A percentile compares a stretch with the other conserved stretches of the same genome.
phyloP scores from a whole-genome alignment of 78 protist species.

The Dictyostelium intermedium region DNA sequence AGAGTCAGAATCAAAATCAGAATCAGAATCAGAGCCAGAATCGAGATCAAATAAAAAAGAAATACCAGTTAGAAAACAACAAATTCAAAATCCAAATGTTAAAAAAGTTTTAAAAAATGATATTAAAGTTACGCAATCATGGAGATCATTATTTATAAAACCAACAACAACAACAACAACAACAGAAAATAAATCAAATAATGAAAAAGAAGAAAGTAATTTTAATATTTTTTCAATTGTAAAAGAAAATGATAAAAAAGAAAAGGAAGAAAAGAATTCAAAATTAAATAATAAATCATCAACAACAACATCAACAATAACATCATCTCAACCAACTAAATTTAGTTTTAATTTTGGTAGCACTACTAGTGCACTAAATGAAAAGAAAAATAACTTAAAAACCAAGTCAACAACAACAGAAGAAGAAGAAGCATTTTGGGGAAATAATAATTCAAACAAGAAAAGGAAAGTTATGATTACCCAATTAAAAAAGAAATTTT shows the following conservation, averaged over 20 bases:
- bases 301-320: conserved; percentile 4
- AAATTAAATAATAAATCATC: background rate
- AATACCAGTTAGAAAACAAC: background rate
- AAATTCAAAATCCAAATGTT: conserved; percentile 2
- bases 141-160: conserved; percentile 66
- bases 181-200: background rate
- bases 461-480: conserved; percentile 4
- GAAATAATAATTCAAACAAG: conserved; percentile 2
- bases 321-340: background rate
- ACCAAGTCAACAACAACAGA: background rate
- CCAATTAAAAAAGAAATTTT: background rate
- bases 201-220: background rate
- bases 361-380: background rate
- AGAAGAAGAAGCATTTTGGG: conserved; percentile 1
- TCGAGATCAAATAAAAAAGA: background rate
- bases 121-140: conserved; percentile 38
- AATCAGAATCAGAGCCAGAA: background rate
- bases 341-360: conserved; percentile 18
- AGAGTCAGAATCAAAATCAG: background rate
- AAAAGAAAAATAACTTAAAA: background rate
- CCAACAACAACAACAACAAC: too few relatives aligned
- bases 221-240: conserved; percentile 20
- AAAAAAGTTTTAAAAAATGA: background rate
- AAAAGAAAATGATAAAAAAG: conserved; percentile 17
- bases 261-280: background rate